Evolutionary conservation across 192 early-diverging fungal species (phyloP).

Genomic region (Geranomyces variabilis): DNA sequence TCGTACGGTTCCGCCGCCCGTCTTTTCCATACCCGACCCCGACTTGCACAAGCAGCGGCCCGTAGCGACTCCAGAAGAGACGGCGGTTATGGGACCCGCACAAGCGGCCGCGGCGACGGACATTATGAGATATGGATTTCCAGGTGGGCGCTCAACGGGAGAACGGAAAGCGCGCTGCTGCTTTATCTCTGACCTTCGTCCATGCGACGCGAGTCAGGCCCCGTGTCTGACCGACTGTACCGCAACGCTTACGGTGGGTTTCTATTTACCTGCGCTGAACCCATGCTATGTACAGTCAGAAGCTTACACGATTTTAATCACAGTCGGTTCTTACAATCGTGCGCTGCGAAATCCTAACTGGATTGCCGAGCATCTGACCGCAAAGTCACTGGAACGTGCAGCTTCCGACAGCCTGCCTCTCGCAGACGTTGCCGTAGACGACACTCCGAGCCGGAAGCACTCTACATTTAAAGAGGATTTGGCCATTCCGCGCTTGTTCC

Average conservation of each 20-base stretch:
- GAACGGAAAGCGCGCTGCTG: background rate
- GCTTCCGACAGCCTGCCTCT: background rate
- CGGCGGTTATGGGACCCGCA: background rate
- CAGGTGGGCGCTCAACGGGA: background rate
- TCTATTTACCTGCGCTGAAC: background rate
- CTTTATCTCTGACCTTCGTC: background rate
- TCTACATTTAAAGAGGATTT: constrained; percentile 83
- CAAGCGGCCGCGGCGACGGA: constrained; percentile 9
- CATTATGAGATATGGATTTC: constrained; percentile 32
- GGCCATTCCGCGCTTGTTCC: constrained; percentile 71
- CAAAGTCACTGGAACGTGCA: constrained; percentile 49
- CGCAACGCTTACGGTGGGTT: constrained; percentile 63
- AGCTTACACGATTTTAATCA: background rate
- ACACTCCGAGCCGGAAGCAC: constrained; percentile 56
- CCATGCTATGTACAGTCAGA: too few relatives aligned
- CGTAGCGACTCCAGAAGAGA: background rate
- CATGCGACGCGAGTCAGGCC: constrained; percentile 48
- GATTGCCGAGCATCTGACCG: constrained; percentile 57
- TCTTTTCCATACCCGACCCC: background rate
- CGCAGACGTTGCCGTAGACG: background rate
- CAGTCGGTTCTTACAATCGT: constrained; percentile 74
- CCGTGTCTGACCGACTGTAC: constrained; percentile 73
- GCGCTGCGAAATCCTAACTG: constrained; percentile 74
- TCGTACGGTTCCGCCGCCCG: background rate
- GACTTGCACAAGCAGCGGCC: background rate